phyloP scores from a whole-genome alignment of 352 stramenopile species.

The Phytopythium kandeliae region DNA sequence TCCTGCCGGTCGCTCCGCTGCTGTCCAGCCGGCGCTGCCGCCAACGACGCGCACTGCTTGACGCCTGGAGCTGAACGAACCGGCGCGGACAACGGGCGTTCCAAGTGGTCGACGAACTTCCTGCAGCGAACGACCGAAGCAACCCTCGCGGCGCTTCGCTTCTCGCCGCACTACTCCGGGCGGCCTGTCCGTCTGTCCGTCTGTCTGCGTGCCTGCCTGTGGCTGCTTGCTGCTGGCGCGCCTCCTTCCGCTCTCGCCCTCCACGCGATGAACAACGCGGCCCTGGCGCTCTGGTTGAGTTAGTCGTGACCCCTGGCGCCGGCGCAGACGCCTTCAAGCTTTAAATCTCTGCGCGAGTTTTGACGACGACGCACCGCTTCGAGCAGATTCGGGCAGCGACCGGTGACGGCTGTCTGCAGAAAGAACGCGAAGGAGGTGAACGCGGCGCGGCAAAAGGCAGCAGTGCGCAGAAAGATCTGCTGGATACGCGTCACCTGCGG shows the following conservation, averaged over 20 bases:
- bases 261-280: not conserved
- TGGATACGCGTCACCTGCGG: not conserved
- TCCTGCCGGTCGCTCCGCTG: not conserved
- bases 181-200: no score
- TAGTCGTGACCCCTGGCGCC: not conserved
- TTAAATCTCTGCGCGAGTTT: no score
- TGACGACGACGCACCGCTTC: not conserved
- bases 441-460: not conserved
- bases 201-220: not conserved
- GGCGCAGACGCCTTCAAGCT: no score
- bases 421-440: not conserved
- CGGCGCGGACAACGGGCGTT: no score
- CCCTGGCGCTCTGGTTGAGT: not conserved
- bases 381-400: not conserved
- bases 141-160: not conserved
- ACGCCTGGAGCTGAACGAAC: not conserved
- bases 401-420: not conserved
- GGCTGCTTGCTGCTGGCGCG: not conserved
- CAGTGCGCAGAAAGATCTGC: slow-evolving; percentile 1
- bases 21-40: not conserved
- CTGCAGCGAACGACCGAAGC: no score
- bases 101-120: no score
- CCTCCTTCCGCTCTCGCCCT: not conserved
- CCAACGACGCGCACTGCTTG: not conserved
- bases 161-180: no score